Conservation (phyloP, 257 asterid genomes). For the Linderniella brevidens region DNA sequence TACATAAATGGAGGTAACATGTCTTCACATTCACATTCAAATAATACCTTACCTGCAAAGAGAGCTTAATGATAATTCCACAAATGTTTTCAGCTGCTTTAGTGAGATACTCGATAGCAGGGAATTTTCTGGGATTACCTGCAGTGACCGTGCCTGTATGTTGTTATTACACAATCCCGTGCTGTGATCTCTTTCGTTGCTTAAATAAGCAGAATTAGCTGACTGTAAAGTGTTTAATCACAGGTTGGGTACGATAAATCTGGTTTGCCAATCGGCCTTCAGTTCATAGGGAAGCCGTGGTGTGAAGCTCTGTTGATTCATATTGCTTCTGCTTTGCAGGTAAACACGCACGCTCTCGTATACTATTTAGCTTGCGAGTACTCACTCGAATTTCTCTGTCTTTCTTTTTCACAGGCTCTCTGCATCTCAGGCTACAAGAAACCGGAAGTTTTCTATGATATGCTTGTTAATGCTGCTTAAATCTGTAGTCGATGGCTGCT, state of each 20-base stretch:
- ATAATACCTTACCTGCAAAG: too few relatives aligned
- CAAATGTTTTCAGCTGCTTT: conserved; percentile 86
- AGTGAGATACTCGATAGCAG: conserved; percentile 70
- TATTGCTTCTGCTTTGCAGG: conserved; percentile 68
- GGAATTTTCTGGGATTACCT: conserved; percentile 85
- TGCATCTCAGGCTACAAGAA: conserved; percentile 42
- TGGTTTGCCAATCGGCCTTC: conserved; percentile 84
- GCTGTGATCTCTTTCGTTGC: too few relatives aligned
- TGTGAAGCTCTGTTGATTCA: conserved; percentile 61
- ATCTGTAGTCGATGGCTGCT: too few relatives aligned
- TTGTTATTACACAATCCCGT: neutral
- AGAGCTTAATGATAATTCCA: too few relatives aligned
- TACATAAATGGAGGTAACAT: conserved; percentile 85
- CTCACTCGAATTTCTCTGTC: conserved; percentile 1
- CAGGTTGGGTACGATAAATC: conserved; percentile 70
- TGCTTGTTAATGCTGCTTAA: conserved; percentile 17
- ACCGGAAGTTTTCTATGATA: conserved; percentile 62
- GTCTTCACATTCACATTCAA: too few relatives aligned
- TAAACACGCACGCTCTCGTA: neutral
- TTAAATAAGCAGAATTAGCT: too few relatives aligned
- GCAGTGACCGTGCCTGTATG: conserved; percentile 75
- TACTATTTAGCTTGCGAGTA: too few relatives aligned
- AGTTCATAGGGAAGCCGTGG: conserved; percentile 90
- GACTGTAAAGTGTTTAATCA: neutral
- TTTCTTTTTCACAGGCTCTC: conserved; percentile 27